Base-by-base conservation (phyloP, 2,329 filamentous ascomycete species). In the Diaporthe sp. region DNA sequence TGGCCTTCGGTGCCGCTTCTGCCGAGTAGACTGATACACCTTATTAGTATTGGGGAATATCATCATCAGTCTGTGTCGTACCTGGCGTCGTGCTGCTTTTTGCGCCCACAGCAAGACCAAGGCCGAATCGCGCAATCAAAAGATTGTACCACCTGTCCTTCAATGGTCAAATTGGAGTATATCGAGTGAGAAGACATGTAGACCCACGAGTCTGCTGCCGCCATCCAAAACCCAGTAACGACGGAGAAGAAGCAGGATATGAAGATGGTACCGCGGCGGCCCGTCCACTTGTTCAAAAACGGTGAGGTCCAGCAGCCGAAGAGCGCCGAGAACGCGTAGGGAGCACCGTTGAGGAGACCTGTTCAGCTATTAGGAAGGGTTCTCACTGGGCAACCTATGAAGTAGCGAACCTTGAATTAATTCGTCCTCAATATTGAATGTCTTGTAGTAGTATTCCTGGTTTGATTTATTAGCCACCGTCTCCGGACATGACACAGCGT, bases 211-310 rank as follows among this genome's bases (percentile, higher is more conserved):
- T 67, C 62, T 51, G 62, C 62, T 67, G 62, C 62, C 10, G 62
- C 62, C 62, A 67, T 67, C 62, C 62, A 67, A 12, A 67, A 67
- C 4, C 62, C 62, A 15, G 62, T 67, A 19, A 67, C 62, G 2
- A 67, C 62, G 5, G 62, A 67, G 22, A 67, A 67, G 62, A 67
- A 67, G 44, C 62, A 67, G 2, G 90, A 90, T 73, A 92, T 87
- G 80, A 92, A 92, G 71, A 93, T 92, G 5, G 91, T 92, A 39
- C 92, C 91, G 2, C 92, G 87, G 46, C 92, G 89, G 8, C 92
- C 92, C 73, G 92, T 90, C 79, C 84, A 88, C 75, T 90, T 88
- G 80, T 93, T 93, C 74, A 92, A 87, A 2, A 81, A 76, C 0
- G 82, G 81, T 19, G 81, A 83, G 0, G 82, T 83, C 83, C 83